phyloP scores from a whole-genome alignment of 495 filamentous ascomycete genomes.

The Astrocystis sublimbata region DNA sequence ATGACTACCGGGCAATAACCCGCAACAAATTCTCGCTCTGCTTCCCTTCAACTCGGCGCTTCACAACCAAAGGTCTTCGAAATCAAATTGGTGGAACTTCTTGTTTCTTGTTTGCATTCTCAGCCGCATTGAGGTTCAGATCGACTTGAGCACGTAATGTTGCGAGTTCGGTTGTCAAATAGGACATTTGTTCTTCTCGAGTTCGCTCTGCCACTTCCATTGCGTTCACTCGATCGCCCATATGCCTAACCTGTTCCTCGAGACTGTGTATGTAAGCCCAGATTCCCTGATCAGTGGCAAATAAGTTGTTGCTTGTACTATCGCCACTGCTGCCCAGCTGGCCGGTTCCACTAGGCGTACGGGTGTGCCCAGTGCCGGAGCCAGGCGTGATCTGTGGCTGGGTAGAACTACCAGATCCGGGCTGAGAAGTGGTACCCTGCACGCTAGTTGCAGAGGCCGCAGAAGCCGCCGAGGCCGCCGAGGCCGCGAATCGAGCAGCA shows the following conservation, averaged over 20 bases:
- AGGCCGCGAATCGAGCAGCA: constrained; percentile 44
- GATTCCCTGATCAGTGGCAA: constrained; percentile 45
- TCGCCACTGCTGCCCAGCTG: constrained; percentile 35
- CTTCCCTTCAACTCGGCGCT: constrained; percentile 17
- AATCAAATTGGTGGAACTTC: constrained; percentile 2
- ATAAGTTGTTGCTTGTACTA: constrained; percentile 45
- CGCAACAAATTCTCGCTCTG: constrained; percentile 59
- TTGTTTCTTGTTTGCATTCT: constrained; percentile 23
- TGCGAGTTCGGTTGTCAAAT: constrained; percentile 39
- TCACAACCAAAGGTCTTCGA: constrained; percentile 5
- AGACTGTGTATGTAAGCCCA: constrained; percentile 54
- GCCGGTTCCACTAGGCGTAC: constrained; percentile 27
- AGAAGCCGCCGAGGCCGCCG: constrained; percentile 37
- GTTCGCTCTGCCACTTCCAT: constrained; percentile 44
- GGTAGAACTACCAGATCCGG: constrained; percentile 24
- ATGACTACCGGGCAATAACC: neutral
- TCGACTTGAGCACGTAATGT: constrained; percentile 36
- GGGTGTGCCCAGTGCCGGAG: constrained; percentile 21
- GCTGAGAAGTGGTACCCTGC: constrained; percentile 15
- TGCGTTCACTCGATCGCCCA: constrained; percentile 38
- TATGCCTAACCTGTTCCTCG: constrained; percentile 48
- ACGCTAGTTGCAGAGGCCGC: constrained; percentile 17
- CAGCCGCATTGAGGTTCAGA: constrained; percentile 18
- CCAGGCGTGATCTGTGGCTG: constrained; percentile 21
- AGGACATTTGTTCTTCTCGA: constrained; percentile 41